phyloP scores from a whole-genome alignment of 352 stramenopile species.

The Phytophthora pini region DNA sequence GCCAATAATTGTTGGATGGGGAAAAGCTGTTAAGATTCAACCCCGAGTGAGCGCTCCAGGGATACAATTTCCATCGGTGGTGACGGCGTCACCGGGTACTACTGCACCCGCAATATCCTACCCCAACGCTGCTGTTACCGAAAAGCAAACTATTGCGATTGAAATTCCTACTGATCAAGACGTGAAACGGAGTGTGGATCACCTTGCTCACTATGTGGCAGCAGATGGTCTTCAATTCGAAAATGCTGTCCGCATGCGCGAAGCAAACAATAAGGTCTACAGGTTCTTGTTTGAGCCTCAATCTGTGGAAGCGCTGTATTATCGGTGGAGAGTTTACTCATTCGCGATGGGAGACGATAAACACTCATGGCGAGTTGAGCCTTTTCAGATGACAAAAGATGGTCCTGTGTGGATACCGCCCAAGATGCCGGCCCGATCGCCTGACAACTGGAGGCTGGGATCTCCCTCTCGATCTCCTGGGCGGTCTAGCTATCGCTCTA shows the following conservation, averaged over 20 bases:
- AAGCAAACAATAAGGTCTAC: conserved; percentile 57
- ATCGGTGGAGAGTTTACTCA: conserved; percentile 77
- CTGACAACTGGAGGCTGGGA: conserved; percentile 5
- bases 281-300: conserved; percentile 60
- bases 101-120: not conserved
- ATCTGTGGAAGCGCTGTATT: conserved; percentile 57
- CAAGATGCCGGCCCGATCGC: conserved; percentile 21
- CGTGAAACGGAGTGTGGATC: conserved; percentile 48
- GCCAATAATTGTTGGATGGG: conserved; percentile 81
- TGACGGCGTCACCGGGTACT: conserved; percentile 12
- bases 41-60: conserved; percentile 22
- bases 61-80: conserved; percentile 13
- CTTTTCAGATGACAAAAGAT: conserved; percentile 70
- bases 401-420: conserved; percentile 72
- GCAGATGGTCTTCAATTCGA: conserved; percentile 74
- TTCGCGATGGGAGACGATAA: conserved; percentile 73
- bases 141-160: conserved; percentile 42
- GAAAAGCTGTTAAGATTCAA: conserved; percentile 84
- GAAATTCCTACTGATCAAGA: conserved; percentile 43
- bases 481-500: conserved; percentile 11
- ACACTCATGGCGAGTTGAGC: conserved; percentile 48
- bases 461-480: conserved; percentile 37
- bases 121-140: conserved; percentile 1
- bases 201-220: conserved; percentile 66
- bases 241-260: conserved; percentile 56